These are phyloP conservation scores for Fragaria iinumae DNA, from an alignment of 306 rosid species.

Conservation along the genomic window DNA sequence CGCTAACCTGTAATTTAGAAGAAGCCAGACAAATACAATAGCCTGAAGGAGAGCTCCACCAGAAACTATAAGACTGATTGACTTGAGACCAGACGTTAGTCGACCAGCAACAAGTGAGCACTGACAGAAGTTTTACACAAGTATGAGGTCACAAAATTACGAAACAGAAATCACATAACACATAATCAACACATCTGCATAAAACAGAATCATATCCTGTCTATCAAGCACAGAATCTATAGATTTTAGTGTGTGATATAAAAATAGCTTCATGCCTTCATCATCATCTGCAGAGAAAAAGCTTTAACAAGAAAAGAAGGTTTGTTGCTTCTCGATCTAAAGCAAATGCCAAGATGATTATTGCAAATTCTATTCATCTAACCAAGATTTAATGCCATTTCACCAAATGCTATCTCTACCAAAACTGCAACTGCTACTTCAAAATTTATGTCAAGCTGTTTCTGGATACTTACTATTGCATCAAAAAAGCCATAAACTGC, in stretches of 20 bases:
- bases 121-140: conserved; percentile 34
- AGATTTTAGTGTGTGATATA: neutral
- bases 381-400: neutral
- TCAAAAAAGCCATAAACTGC: conserved; percentile 90
- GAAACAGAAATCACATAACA: neutral
- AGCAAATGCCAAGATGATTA: conserved; percentile 35
- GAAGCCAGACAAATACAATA: conserved; percentile 51
- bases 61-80: conserved; percentile 70
- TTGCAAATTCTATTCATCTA: neutral
- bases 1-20: conserved; percentile 37
- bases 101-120: conserved; percentile 86
- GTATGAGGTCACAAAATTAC: conserved; percentile 9
- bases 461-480: conserved; percentile 76
- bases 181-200: neutral
- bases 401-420: conserved; percentile 21
- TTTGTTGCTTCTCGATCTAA: conserved; percentile 49
- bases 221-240: neutral
- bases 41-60: conserved; percentile 69
- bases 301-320: neutral
- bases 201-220: neutral
- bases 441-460: conserved; percentile 5
- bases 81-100: conserved; percentile 78
- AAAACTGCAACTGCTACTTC: conserved; percentile 31
- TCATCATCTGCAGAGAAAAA: neutral
- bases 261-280: neutral